Evolutionary conservation across 2,329 filamentous ascomycete species (phyloP).

Genomic region (Apiospora rasikravindrae): DNA sequence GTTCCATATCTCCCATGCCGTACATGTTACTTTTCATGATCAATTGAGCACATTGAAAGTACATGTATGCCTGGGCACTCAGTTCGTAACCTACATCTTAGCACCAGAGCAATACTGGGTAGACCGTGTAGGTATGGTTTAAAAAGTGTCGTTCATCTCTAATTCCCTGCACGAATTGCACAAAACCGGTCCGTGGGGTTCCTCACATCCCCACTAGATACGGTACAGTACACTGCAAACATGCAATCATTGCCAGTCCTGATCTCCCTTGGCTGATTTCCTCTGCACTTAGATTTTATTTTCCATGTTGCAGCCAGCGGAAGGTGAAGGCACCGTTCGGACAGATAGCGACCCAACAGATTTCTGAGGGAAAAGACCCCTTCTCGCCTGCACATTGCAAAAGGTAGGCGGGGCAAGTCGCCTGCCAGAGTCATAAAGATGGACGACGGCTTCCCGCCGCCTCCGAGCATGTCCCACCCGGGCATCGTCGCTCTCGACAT

Average conservation of each 20-base stretch:
- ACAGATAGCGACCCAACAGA: not conserved
- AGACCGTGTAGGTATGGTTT: not conserved
- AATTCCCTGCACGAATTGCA: slow-evolving; percentile 5
- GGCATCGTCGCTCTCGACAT: slow-evolving; percentile 64
- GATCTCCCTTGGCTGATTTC: not conserved
- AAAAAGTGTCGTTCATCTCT: not conserved
- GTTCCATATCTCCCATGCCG: not conserved
- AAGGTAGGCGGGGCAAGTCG: slow-evolving; percentile 12
- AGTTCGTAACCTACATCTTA: not conserved
- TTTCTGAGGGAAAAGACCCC: not conserved
- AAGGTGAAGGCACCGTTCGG: not conserved
- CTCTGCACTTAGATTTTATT: not conserved
- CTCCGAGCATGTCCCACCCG: slow-evolving; percentile 48
- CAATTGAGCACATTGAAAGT: not conserved
- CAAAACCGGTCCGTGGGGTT: slow-evolving; percentile 14
- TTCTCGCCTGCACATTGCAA: not conserved
- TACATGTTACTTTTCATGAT: not conserved
- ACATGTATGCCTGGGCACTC: not conserved
- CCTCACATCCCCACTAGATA: slow-evolving; percentile 5
- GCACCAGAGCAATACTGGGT: not conserved
- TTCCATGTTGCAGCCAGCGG: not conserved
- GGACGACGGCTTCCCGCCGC: slow-evolving; percentile 36
- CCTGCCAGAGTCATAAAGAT: slow-evolving; percentile 29
- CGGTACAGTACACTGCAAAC: slow-evolving; percentile 5
- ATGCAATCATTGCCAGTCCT: not conserved